Percentiles rank a stretch among this genome's conserved stretches.
Evolutionary conservation across 2,329 filamentous ascomycete genomes (phyloP).

Genomic region (Monosporascus sp.): DNA sequence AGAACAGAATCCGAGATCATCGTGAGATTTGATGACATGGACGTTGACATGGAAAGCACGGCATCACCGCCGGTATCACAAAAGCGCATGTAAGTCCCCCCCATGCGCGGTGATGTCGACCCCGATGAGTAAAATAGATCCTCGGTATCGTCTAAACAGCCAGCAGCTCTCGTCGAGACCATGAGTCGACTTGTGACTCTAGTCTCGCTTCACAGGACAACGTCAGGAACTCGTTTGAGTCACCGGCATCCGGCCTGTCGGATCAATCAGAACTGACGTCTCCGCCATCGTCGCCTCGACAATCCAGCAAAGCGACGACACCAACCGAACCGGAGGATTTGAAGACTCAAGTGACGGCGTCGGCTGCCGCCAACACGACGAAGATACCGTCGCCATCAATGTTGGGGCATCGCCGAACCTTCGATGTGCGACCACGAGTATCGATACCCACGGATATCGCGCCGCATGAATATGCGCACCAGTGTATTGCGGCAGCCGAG

Average conservation of each 20-base stretch:
- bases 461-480: slow-evolving; percentile 75
- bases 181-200: slow-evolving; percentile 12
- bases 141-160: slow-evolving; percentile 12
- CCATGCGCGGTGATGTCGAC: background rate
- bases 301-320: slow-evolving; percentile 60
- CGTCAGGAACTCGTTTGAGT: slow-evolving; percentile 40
- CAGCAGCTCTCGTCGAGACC: slow-evolving; percentile 21
- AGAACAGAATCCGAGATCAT: slow-evolving; percentile 26
- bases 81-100: slow-evolving; percentile 21
- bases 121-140: background rate
- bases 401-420: slow-evolving; percentile 31
- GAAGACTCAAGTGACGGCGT: slow-evolving; percentile 24
- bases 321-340: slow-evolving; percentile 43
- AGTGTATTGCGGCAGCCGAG: slow-evolving; percentile 86
- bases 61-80: slow-evolving; percentile 12
- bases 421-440: slow-evolving; percentile 66
- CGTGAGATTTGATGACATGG: slow-evolving; percentile 25
- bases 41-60: slow-evolving; percentile 15
- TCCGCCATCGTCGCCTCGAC: slow-evolving; percentile 37
- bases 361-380: slow-evolving; percentile 7
- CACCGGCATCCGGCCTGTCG: slow-evolving; percentile 47
- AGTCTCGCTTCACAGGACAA: slow-evolving; percentile 8
- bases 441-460: slow-evolving; percentile 76
- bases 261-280: slow-evolving; percentile 54
- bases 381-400: slow-evolving; percentile 18